Evolutionary conservation across 2,329 filamentous ascomycete genomes (phyloP), one percentile per base, ranked within the genome.

Genomic region (Penicillium sp.): DNA sequence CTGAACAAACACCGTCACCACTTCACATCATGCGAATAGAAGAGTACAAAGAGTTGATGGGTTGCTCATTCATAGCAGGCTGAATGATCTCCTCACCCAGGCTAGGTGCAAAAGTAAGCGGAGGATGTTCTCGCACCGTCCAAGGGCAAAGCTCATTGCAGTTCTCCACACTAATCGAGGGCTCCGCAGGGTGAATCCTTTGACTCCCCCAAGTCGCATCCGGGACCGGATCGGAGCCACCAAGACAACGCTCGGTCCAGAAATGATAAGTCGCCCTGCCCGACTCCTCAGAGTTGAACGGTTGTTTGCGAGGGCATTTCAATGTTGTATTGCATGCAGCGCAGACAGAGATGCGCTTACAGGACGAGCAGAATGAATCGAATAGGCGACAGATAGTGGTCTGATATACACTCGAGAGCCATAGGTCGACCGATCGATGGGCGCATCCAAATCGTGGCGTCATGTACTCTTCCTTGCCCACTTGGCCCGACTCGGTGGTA

Each of bases 401-500:
- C 47, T 70, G 67, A 27, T 67, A 65, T 29, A 68, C 65, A 40
- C 66, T 66, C 6, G 66, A 65, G 13, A 70, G 44, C 67, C 67
- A 70, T n/a, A 69, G 49, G 49, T 70, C 67, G 41, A 69, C 55
- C 0, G 67, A 69, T 42, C 67, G 59, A 49, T 70, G 67, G 16
- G 67, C 66, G 40, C 67, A 70, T 35, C 67, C 67, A 41, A 69
- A 69, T 1, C 67, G 64, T n/a, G 67, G 61, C 7, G 67, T 68
- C 54, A 69, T 68, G 27, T 54, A 58, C 35, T 67, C 62, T 47
- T 69, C 64, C 50, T 67, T 69, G 7, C 65, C 67, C 9, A 69
- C 58, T 41, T 67, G 63, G 13, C 63, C 64, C 1, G 61, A 53
- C 7, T 57, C 58, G 3, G 62, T 68, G 7, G 60, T 61, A 49